Percentiles rank a stretch among this genome's conserved stretches.
Evolutionary conservation across 169 alveolate species (phyloP).

Genomic region (Plasmodium knowlesi): DNA sequence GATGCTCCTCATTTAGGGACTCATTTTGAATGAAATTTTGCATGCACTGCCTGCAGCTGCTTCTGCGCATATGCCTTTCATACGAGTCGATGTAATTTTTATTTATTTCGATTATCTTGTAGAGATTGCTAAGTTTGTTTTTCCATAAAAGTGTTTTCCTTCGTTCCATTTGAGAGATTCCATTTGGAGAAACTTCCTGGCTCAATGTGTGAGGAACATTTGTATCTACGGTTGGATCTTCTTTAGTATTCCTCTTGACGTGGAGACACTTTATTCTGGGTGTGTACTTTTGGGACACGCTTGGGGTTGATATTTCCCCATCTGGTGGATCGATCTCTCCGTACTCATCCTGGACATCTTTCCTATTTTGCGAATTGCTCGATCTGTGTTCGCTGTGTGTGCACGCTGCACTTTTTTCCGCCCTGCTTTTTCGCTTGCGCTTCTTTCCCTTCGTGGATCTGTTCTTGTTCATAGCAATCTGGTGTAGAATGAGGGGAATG

Average conservation of each 20-base stretch:
- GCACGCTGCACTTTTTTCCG: not conserved
- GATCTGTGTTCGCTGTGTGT: not conserved
- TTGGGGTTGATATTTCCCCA: not conserved
- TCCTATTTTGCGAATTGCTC: not conserved
- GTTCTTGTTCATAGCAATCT: conserved; percentile 29
- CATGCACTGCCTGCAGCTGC: not conserved
- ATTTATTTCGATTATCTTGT: conserved; percentile 62
- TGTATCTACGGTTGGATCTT: not conserved
- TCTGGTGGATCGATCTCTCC: not conserved
- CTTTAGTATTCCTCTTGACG: not conserved
- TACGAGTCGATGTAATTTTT: not conserved
- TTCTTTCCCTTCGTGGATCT: not conserved
- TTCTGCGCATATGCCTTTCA: not conserved
- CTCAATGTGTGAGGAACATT: not conserved
- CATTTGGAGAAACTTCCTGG: not conserved
- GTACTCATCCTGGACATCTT: not conserved
- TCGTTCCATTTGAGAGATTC: not conserved
- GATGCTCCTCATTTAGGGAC: not conserved
- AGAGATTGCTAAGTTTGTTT: conserved; percentile 33
- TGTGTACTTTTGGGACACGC: not conserved
- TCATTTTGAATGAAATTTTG: not conserved
- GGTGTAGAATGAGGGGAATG: conserved; percentile 62
- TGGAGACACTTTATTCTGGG: not conserved
- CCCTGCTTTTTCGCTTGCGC: not conserved
- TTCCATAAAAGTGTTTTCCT: conserved; percentile 19